A percentile compares a stretch with the other conserved stretches of the same genome.
Conservation (phyloP, 768 basidiomycete genomes). For the Tulasnella sp. region DNA sequence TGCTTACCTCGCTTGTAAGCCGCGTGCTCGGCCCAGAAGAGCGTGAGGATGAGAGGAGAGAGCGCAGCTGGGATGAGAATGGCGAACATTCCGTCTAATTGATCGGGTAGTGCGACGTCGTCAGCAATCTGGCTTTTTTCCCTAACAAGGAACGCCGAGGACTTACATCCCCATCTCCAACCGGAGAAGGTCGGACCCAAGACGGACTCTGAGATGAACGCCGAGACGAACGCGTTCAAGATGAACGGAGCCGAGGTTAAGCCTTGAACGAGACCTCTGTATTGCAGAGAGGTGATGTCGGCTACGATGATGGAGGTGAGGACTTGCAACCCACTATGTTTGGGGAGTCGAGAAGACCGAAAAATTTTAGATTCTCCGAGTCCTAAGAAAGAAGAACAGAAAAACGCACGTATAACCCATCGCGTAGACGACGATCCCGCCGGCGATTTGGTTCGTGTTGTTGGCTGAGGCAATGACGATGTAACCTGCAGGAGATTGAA, state of each 20-base stretch:
- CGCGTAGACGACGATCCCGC: conserved; percentile 54
- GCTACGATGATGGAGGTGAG: conserved; percentile 67
- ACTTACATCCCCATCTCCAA: conserved; percentile 74
- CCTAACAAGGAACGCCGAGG: too few species aligned
- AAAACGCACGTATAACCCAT: conserved; percentile 63
- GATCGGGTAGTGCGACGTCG: neutral
- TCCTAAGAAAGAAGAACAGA: too few species aligned
- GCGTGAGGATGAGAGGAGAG: conserved; percentile 56
- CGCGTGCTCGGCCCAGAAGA: conserved; percentile 59
- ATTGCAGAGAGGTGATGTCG: conserved; percentile 58
- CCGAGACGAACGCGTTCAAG: conserved; percentile 67
- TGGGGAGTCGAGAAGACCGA: conserved; percentile 25
- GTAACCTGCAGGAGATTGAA: conserved; percentile 46
- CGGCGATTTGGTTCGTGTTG: conserved; percentile 52
- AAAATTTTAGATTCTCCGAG: too few species aligned
- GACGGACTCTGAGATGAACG: conserved; percentile 57
- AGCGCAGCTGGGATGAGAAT: conserved; percentile 58
- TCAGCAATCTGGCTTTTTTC: neutral
- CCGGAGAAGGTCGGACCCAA: conserved; percentile 48
- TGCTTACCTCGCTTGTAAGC: conserved; percentile 44
- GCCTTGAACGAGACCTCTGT: conserved; percentile 56
- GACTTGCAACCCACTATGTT: conserved; percentile 60
- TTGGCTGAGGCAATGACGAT: conserved; percentile 58
- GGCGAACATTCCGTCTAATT: conserved; percentile 59
- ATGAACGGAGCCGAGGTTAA: conserved; percentile 58